A percentile compares a stretch with the other conserved stretches of the same genome.
Conservation (phyloP, 2,329 filamentous ascomycete genomes). For the Fusarium austroafricanum region DNA sequence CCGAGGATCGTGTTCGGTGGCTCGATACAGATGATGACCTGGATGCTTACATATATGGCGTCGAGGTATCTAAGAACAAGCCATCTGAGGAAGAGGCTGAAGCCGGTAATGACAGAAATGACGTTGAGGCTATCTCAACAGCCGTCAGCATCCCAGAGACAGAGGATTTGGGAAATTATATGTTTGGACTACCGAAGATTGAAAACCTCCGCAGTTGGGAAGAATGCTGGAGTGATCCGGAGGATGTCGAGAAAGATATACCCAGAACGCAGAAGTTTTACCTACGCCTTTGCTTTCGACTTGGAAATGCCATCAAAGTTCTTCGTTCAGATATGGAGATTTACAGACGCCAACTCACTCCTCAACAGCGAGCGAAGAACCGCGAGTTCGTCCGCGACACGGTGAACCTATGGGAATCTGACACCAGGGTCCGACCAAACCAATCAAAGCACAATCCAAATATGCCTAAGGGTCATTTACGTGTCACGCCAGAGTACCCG, state of each 20-base stretch:
- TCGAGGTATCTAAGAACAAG: neutral
- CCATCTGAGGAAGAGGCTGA: neutral
- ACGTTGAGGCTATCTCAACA: conserved; percentile 30
- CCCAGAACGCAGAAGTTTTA: conserved; percentile 36
- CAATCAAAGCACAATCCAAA: conserved; percentile 6
- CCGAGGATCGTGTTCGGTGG: conserved; percentile 41
- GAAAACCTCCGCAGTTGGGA: conserved; percentile 20
- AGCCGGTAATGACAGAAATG: conserved; percentile 1
- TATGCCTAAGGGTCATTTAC: neutral
- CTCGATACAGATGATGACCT: conserved; percentile 4
- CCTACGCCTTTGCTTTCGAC: conserved; percentile 52
- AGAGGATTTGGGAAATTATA: conserved; percentile 23
- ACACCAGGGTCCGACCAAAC: conserved; percentile 3
- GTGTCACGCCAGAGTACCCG: conserved; percentile 32
- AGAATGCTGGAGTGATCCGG: neutral
- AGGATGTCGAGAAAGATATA: neutral
- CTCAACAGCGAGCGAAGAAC: conserved; percentile 15
- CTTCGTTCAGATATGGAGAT: conserved; percentile 16
- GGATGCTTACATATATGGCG: neutral
- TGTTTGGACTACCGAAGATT: conserved; percentile 30
- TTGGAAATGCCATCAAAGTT: conserved; percentile 51
- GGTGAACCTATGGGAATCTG: conserved; percentile 28
- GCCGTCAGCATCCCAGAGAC: conserved; percentile 12
- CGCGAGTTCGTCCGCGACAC: conserved; percentile 26
- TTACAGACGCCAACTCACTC: conserved; percentile 19